phyloP scores from a whole-genome alignment of 768 basidiomycete species.

The Astraeus odoratus region DNA sequence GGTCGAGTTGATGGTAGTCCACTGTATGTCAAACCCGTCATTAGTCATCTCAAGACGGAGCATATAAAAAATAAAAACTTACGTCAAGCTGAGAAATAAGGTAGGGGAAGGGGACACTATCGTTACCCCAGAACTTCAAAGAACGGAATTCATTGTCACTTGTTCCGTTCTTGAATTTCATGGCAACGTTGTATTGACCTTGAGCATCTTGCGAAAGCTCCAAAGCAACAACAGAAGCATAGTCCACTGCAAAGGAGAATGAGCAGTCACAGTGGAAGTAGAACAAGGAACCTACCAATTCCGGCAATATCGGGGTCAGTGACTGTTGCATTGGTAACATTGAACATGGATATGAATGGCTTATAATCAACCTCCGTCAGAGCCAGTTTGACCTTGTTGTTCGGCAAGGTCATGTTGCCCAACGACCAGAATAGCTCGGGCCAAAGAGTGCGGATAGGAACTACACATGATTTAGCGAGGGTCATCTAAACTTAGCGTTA shows the following conservation, averaged over 20 bases:
- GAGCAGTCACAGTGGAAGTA: background rate
- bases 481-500: too few relatives aligned
- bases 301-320: conserved; percentile 55
- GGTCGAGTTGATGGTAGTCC: conserved; percentile 24
- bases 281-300: conserved; percentile 45
- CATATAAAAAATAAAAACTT: background rate
- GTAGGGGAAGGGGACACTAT: conserved; percentile 15
- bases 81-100: conserved; percentile 17
- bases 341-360: conserved; percentile 82
- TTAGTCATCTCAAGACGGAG: background rate
- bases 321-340: conserved; percentile 57
- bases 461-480: conserved; percentile 29
- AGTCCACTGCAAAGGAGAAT: conserved; percentile 46
- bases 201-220: conserved; percentile 58
- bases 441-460: conserved; percentile 73
- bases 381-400: conserved; percentile 70
- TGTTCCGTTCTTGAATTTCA: conserved; percentile 83
- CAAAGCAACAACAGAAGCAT: conserved; percentile 62
- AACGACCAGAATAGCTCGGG: conserved; percentile 65
- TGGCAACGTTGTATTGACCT: conserved; percentile 64
- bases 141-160: conserved; percentile 43
- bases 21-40: conserved; percentile 7
- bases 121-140: conserved; percentile 57
- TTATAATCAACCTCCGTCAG: conserved; percentile 79
- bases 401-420: conserved; percentile 67